Evolutionary conservation across 306 rosid genomes (phyloP), one percentile per base, ranked within the genome.

Genomic region (Trifolium fragiferum): DNA sequence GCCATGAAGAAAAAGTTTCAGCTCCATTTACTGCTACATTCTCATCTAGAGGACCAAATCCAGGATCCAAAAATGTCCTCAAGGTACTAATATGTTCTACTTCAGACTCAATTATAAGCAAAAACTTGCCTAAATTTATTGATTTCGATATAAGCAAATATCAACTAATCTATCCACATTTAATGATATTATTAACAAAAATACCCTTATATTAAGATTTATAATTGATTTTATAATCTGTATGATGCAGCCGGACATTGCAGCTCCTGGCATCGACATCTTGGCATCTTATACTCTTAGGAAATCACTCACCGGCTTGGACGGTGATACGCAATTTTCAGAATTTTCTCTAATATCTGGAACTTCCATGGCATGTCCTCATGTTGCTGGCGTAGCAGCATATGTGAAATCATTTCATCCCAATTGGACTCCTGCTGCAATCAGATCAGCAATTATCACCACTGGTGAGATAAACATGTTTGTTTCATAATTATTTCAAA

Each of bases 331-430:
- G 1, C 98, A 90, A 76, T 92, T 83, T 76, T 92, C 99, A 15
- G 83, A 89, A 66, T 94, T 88, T 46, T 83, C 88, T 8, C 44
- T 94, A 73, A 65, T 92, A 89, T 87, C 99, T 8, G 97, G 99
- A 7, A 92, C 99, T 78, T 94, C 99, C 76, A 94, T 94, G 97
- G 73, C 99, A 19, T 94, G 98, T 62, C 99, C 99, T 11, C 99
- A 94, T 72, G 92, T 84, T n/a, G 84, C 98, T 21, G 99, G 94
- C n/a, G 89, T 79, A 30, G 96, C 96, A 6, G 96, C 97, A 41
- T 94, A 94, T 75, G 84, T 92, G 2, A 94, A 92, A 77, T 94
- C 97, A 44, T 94, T 94, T 83, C 99, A 87, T 58, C 93, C 98
- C 4, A 25, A 74, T 7, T 90, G 98, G 98, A 78, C 89, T 55